Evolutionary conservation across 768 basidiomycete genomes (phyloP).

Genomic region (Paxillus ammoniavirescens): DNA sequence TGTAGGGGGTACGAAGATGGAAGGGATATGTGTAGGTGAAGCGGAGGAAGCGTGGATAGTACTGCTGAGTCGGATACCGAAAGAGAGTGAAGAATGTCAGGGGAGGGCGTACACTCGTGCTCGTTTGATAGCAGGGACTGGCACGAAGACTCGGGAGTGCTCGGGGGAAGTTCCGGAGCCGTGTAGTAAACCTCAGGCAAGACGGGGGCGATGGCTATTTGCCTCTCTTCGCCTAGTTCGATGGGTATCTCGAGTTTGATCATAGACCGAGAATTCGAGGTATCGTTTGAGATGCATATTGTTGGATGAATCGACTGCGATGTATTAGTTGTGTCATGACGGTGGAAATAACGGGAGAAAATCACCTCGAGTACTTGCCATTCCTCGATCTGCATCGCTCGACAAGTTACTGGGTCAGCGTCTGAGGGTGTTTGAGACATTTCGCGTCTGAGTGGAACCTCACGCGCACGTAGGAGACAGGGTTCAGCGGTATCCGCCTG

Average conservation of each 20-base stretch:
- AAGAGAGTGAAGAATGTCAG: slow-evolving; percentile 6
- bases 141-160: background rate
- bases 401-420: background rate
- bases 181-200: slow-evolving; percentile 9
- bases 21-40: slow-evolving; percentile 55
- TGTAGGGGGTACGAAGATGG: slow-evolving; percentile 55
- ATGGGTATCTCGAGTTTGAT: slow-evolving; percentile 66
- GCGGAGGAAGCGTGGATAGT: slow-evolving; percentile 59
- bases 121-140: no score
- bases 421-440: background rate
- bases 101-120: no score
- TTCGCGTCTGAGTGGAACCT: no score
- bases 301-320: slow-evolving; percentile 77
- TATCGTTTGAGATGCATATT: slow-evolving; percentile 47
- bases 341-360: no score
- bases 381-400: slow-evolving; percentile 47
- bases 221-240: slow-evolving; percentile 48
- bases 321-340: background rate
- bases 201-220: slow-evolving; percentile 33
- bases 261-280: slow-evolving; percentile 27
- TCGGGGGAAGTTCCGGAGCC: background rate
- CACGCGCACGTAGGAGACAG: background rate
- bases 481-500: no score
- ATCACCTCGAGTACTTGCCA: slow-evolving; percentile 60
- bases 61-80: slow-evolving; percentile 21